Evolutionary conservation across 768 basidiomycete species (phyloP), one percentile per base, ranked within the genome.

Genomic region (Kwoniella pini): DNA sequence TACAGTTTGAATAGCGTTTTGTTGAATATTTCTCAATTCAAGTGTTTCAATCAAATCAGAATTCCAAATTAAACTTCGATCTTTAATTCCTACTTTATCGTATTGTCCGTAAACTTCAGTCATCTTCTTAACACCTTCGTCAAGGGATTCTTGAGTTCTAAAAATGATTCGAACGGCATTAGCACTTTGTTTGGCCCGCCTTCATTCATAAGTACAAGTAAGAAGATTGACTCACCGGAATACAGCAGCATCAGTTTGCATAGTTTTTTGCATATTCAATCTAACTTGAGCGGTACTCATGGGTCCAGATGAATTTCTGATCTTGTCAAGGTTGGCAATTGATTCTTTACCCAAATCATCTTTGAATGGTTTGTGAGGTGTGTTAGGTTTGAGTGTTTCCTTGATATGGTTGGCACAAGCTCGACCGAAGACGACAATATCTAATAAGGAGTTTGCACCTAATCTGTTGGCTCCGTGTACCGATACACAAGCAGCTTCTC

Each of bases 61-160:
- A 82, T 98, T 97, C 96, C 95, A 99, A 80, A 98, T 96, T 94
- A 98, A 90, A 80, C 90, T 91, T 75, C 96, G 85, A 80, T 98
- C 96, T 82, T 96, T 93, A 83, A 96, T 90, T 54, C 94, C 90
- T 67, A 99, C 89, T 43, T 95, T 84, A 68, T 88, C 84, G 80
- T 87, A 98, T 74, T 85, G 90, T 75, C 88, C 86, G 84, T 94
- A 94, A 69, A 98, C 91, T 40, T 83, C 82, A 57, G 83, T 83
- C 71, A 99, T 82, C 82, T 91, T 93, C 80, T 84, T 72, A 26
- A 98, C 93, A 80, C 96, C 96, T 69, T 95, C 87, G 70, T 97
- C 95, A 62, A 99, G 82, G 53, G 87, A 86, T 65, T 85, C 79
- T 77, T 96, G 93, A 27, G 91, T 95, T 69, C 92, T 89, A 68